These are phyloP conservation scores for Penicillium sp. DNA, from an alignment of 2,329 filamentous ascomycete genomes.

Conservation along the genomic window DNA sequence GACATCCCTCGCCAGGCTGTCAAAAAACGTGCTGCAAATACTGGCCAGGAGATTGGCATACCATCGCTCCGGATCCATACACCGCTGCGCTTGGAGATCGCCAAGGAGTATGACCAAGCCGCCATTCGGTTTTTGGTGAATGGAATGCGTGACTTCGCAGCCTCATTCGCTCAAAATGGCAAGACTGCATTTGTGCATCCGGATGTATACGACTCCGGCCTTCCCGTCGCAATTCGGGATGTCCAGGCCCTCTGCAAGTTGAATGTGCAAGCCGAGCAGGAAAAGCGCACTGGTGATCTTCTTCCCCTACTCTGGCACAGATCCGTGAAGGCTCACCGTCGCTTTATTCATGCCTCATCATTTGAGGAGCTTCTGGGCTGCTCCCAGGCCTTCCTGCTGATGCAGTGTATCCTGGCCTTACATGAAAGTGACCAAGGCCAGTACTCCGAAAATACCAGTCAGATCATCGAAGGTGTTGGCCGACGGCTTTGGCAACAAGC, in stretches of 20 bases:
- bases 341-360: conserved; percentile 9
- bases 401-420: conserved; percentile 26
- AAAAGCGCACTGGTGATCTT: conserved; percentile 3
- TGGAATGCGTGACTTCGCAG: conserved; percentile 19
- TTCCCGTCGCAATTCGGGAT: conserved; percentile 16
- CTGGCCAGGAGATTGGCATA: background rate
- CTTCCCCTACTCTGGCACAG: conserved; percentile 13
- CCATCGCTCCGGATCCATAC: conserved; percentile 7
- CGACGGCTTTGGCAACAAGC: conserved; percentile 26
- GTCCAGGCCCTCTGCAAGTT: conserved; percentile 22
- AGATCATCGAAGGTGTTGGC: conserved; percentile 19
- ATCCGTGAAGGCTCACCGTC: conserved; percentile 10
- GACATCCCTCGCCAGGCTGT: background rate
- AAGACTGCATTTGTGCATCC: conserved; percentile 30
- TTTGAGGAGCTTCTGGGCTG: conserved; percentile 28
- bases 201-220: conserved; percentile 13
- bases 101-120: conserved; percentile 22
- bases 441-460: conserved; percentile 18
- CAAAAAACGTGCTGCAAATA: background rate
- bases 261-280: conserved; percentile 6
- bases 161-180: conserved; percentile 14
- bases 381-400: conserved; percentile 26
- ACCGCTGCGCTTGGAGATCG: conserved; percentile 21
- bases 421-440: conserved; percentile 6
- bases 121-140: conserved; percentile 23